phyloP scores from a whole-genome alignment of 148 eudicot genomes.

The Mesembryanthemum crystallinum region DNA sequence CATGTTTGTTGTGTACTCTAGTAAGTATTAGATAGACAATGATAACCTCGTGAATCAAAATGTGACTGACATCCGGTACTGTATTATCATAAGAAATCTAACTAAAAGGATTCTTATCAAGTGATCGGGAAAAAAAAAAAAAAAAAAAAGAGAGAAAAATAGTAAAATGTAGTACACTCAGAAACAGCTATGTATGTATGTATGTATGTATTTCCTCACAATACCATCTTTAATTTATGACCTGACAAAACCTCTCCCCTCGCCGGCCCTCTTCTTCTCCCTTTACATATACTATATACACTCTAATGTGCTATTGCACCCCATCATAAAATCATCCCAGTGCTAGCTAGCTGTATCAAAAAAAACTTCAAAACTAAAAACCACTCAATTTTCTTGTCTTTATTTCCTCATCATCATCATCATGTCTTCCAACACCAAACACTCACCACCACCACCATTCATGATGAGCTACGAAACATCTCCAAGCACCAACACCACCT shows the following conservation, averaged over 20 bases:
- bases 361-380: too few relatives aligned
- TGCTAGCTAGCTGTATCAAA: neutral
- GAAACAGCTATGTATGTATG: neutral
- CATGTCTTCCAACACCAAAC: slow-evolving; percentile 17
- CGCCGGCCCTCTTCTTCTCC: neutral
- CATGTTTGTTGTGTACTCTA: too few relatives aligned
- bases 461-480: slow-evolving; percentile 12
- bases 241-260: neutral
- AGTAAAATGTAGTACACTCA: neutral
- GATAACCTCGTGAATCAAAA: too few relatives aligned
- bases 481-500: slow-evolving; percentile 29
- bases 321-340: neutral
- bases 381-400: neutral
- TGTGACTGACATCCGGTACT: too few relatives aligned
- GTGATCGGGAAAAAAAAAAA: too few relatives aligned
- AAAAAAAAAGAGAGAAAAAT: too few relatives aligned
- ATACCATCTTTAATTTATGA: neutral
- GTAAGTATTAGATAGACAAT: too few relatives aligned
- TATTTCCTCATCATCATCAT: neutral
- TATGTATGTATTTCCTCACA: neutral
- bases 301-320: too few relatives aligned
- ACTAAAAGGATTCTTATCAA: too few relatives aligned
- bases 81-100: too few relatives aligned
- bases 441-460: slow-evolving; percentile 14
- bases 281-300: too few relatives aligned